Percentiles rank a stretch among this genome's conserved stretches.
phyloP scores from a whole-genome alignment of 345 rosid species.

The Moricandia arvensis region DNA sequence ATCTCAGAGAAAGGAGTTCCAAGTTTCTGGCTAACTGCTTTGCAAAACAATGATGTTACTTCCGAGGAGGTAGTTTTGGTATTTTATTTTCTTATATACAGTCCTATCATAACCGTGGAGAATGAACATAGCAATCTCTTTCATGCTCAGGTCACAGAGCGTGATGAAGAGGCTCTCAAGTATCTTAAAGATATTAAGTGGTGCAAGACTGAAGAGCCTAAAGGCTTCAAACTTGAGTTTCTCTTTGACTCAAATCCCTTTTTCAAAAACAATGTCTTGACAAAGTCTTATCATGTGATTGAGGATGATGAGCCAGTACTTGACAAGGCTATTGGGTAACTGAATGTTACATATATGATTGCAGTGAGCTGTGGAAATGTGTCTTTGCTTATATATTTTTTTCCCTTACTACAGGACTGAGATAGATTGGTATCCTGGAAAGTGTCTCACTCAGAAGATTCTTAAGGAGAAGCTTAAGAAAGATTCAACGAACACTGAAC shows the following conservation, averaged over 20 bases:
- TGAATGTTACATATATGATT: constrained; percentile 7
- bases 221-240: constrained; percentile 93
- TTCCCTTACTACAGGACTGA: constrained; percentile 55
- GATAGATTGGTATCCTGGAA: constrained; percentile 92
- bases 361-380: not conserved
- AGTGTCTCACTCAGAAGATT: constrained; percentile 80
- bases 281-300: constrained; percentile 88
- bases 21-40: constrained; percentile 76
- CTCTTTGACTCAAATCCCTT: constrained; percentile 73
- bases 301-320: constrained; percentile 89
- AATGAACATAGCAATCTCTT: not conserved
- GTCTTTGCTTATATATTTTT: not conserved
- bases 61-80: constrained; percentile 58
- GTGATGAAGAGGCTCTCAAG: constrained; percentile 83
- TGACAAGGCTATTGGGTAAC: constrained; percentile 86
- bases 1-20: constrained; percentile 88
- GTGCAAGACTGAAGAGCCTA: constrained; percentile 69
- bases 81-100: not conserved
- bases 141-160: constrained; percentile 65
- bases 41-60: constrained; percentile 80
- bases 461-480: constrained; percentile 93
- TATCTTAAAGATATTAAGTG: constrained; percentile 82
- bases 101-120: not conserved
- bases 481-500: constrained; percentile 70
- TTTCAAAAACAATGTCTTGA: constrained; percentile 71